phyloP scores from a whole-genome alignment of 768 basidiomycete genomes.

The Gyrodon lividus region DNA sequence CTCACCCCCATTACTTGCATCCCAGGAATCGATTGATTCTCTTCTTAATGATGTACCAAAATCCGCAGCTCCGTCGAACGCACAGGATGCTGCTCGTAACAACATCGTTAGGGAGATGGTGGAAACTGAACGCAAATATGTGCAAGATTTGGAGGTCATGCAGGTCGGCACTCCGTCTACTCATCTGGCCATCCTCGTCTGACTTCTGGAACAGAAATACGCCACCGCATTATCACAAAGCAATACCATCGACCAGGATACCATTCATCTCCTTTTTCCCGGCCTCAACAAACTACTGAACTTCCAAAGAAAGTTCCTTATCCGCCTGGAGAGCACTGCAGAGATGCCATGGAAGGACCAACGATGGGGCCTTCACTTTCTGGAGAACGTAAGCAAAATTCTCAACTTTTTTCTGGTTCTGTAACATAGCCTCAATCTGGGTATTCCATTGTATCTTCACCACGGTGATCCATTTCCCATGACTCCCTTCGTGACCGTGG shows the following conservation, averaged over 20 bases:
- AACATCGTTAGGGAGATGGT: conserved; percentile 87
- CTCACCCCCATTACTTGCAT: conserved; percentile 53
- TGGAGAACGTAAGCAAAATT: conserved; percentile 67
- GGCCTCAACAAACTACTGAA: conserved; percentile 93
- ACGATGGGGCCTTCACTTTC: conserved; percentile 83
- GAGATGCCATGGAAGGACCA: conserved; percentile 82
- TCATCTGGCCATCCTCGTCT: conserved; percentile 10
- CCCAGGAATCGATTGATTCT: conserved; percentile 62
- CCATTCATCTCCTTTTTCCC: conserved; percentile 93
- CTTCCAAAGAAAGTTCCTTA: conserved; percentile 93
- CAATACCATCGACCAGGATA: conserved; percentile 89
- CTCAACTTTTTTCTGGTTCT: conserved; percentile 11
- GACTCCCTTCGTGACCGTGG: not conserved
- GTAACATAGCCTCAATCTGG: conserved; percentile 36
- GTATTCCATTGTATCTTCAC: conserved; percentile 41
- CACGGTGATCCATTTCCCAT: conserved; percentile 2
- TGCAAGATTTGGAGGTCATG: conserved; percentile 94
- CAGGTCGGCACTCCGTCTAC: conserved; percentile 56
- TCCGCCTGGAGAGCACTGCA: conserved; percentile 82
- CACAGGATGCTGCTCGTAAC: conserved; percentile 66
- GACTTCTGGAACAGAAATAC: conserved; percentile 65
- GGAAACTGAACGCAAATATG: conserved; percentile 94
- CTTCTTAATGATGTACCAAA: conserved; percentile 44
- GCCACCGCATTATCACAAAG: conserved; percentile 77
- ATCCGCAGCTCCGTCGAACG: conserved; percentile 45